Base-by-base conservation (phyloP, 208 protist species). In the Trypanosoma scelopori region DNA sequence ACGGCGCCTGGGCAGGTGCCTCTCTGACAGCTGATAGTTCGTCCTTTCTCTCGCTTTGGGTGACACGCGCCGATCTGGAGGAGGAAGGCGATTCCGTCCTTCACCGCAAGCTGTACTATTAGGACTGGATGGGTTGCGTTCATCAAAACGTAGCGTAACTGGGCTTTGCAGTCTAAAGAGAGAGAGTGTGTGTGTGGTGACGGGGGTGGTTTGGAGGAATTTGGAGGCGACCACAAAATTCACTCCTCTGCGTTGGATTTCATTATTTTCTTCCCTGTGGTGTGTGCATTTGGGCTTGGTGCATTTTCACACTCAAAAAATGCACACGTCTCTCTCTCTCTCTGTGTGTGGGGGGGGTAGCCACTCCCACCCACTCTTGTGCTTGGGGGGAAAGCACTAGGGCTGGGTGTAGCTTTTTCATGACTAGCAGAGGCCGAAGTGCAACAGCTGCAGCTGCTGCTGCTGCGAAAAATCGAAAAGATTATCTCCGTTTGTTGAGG, bases 1-100 rank as follows among this genome's bases (percentile, higher is more conserved):
- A 90, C 30, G 85, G 82, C 1, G 82, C 87, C 28, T 95, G 90
- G 87, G 66, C 60, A 1, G 90, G 90, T 9, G 87, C 85, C 5
- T 90, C 86, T n/a, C 69, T 95, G 48, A 79, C 81, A 7, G 85
- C 90, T 6, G 74, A 79, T 7, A 91, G 83, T 68, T 89, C 87
- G 0, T 80, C 87, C 16, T 93, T 95, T 68, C 63, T 76, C 5
- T 76, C 90, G 15, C 52, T 95, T 35, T 95, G 90, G 87, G 74
- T 95, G 27, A 91, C 85, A 28, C 70, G 77, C 0, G 61, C 71
- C 0, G 87, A 95, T 65, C 81, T 84, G 73, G 76, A 77, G n/a
- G 87, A 93, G 68, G 78, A 90, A 55, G 90, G 90, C 6, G 62
- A 65, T 18, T 82, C 79, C 22, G 77, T 84, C 30, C 76, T 95